phyloP scores from a whole-genome alignment of 192 early-diverging fungal species.

The Spinellus fusiger region DNA sequence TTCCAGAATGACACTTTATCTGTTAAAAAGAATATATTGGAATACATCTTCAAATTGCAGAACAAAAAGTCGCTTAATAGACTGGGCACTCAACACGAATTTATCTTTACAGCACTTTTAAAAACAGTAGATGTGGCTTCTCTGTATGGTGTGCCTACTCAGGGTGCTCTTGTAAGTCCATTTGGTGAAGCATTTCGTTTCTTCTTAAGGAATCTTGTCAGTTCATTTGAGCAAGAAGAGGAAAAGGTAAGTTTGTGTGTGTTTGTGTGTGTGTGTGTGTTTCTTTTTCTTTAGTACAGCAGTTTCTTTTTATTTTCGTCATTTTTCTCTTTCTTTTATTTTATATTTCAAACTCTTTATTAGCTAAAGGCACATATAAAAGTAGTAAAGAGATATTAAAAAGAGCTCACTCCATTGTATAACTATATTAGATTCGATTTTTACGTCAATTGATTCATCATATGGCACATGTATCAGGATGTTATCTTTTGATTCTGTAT shows the following conservation, averaged over 20 bases:
- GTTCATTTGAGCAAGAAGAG: constrained; percentile 8
- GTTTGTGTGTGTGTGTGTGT: too few relatives aligned
- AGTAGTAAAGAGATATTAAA: not conserved
- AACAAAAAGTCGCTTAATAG: constrained; percentile 6
- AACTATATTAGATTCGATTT: constrained; percentile 6
- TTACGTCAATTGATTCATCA: constrained; percentile 28
- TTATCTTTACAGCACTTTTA: constrained; percentile 21
- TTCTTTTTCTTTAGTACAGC: too few relatives aligned
- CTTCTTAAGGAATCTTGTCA: constrained; percentile 16
- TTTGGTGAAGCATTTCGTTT: constrained; percentile 21
- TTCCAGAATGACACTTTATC: constrained; percentile 22
- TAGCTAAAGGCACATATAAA: too few relatives aligned
- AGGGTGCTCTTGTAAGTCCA: constrained; percentile 23
- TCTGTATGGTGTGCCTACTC: constrained; percentile 17
- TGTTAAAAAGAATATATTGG: constrained; percentile 19
- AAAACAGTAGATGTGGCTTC: constrained; percentile 19
- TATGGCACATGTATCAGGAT: constrained; percentile 17
- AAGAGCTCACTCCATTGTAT: not conserved
- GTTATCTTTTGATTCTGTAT: constrained; percentile 20
- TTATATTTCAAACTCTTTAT: too few relatives aligned
- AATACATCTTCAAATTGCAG: constrained; percentile 20
- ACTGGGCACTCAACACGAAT: constrained; percentile 14
- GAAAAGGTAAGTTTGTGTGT: constrained; percentile 6
- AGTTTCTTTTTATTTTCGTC: too few relatives aligned
- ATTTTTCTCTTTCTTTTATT: too few relatives aligned